Evolutionary conservation across 2,329 filamentous ascomycete genomes (phyloP), one percentile per base, ranked within the genome.

Genomic region (Ampelomyces quisqualis): DNA sequence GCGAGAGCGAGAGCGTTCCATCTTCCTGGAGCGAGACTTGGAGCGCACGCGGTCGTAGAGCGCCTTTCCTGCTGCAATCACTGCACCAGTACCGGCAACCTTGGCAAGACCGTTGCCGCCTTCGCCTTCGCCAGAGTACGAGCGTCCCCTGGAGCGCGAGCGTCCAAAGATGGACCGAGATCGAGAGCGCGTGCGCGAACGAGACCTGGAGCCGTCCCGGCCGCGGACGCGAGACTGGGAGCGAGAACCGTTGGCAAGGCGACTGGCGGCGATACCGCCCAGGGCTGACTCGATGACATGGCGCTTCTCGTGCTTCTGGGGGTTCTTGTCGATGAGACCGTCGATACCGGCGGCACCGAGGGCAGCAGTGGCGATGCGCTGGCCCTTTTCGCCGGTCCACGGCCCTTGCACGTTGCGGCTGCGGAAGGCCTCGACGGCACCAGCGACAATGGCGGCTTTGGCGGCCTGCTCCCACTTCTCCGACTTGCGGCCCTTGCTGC

Each of bases 331-430:
- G 41, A 85, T 75, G 28, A 90, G 78, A 17, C 84, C 84, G 67
- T 96, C 89, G 47, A 95, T 86, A 43, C 89, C 87, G 53, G 88
- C 91, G 45, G 91, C 90, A 70, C 88, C 86, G 19, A 84, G 69
- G 23, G 91, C 91, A 33, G 90, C 90, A 15, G 91, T 96, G 34
- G 95, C 79, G 45, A 97, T 81, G 37, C 91, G 88, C 74, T 90
- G 93, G 53, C 90, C 88, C 72, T 96, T 96, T 49, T 88, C 86
- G 24, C 90, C 91, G 50, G 84, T 86, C 90, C 90, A 96, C 29
- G 85, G 81, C 39, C 91, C 91, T 2, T 89, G 86, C 49, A 93
- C 86, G 60, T 91, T 95, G 65, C 90, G 84, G 41, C 90, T 84
- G 47, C 88, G 85, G 77, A 95, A 95, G 28, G 91, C 91, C 69